Conservation (phyloP, 177 flowering plant genomes). For the Vitis hybrid region DNA sequence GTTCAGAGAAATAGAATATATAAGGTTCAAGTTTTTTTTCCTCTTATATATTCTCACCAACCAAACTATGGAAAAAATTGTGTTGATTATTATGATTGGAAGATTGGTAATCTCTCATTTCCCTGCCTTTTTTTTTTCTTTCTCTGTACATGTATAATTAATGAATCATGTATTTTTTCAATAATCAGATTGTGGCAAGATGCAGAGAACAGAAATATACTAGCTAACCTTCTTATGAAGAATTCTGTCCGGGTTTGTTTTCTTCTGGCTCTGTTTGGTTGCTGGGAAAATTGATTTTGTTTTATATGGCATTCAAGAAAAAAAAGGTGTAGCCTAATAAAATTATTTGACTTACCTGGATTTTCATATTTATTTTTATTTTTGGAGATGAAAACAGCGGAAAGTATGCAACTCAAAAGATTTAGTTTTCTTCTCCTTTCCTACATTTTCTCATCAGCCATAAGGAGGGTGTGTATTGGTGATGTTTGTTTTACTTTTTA, state of each 20-base stretch:
- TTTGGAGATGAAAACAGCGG: too few relatives aligned
- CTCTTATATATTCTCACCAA: too few relatives aligned
- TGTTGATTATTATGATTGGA: background rate
- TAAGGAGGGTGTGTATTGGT: background rate
- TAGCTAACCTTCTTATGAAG: constrained; percentile 60
- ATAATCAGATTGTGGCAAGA: constrained; percentile 89
- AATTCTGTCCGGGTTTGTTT: constrained; percentile 51
- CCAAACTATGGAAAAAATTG: too few relatives aligned
- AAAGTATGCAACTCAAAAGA: too few relatives aligned
- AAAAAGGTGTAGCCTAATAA: too few relatives aligned
- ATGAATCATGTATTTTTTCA: background rate
- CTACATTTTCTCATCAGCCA: background rate
- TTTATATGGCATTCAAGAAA: too few relatives aligned
- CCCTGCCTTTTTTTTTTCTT: background rate
- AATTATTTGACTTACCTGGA: too few relatives aligned
- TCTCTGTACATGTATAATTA: background rate
- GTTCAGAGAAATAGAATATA: too few relatives aligned
- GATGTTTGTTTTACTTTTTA: background rate
- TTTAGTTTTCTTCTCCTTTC: background rate
- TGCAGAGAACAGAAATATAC: constrained; percentile 74
- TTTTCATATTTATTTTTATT: too few relatives aligned
- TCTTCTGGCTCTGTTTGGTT: constrained; percentile 1
- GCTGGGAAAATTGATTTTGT: background rate
- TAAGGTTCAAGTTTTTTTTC: too few relatives aligned
- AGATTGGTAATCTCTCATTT: background rate